Conservation (phyloP, 805 yeast genomes). For the Saccharomyces cerevisiae region DNA sequence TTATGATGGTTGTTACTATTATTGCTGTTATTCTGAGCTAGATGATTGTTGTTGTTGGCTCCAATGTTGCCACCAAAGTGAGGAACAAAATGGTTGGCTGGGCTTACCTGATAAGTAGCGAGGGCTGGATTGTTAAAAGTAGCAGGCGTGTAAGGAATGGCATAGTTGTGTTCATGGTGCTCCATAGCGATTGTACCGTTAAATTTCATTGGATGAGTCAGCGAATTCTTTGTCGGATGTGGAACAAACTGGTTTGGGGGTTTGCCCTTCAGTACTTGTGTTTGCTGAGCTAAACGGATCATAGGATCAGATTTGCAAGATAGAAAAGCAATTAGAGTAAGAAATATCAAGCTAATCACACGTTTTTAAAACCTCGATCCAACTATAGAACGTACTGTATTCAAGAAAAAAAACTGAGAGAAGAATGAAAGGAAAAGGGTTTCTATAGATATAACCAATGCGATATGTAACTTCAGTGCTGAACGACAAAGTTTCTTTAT, state of each 20-base stretch:
- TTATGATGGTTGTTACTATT: constrained; percentile 7
- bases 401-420: not conserved
- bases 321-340: not conserved
- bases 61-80: not conserved
- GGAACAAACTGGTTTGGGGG: constrained; percentile 35
- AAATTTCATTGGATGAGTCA: constrained; percentile 33
- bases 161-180: constrained; percentile 14
- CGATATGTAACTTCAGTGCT: not conserved
- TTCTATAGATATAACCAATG: not conserved
- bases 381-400: not conserved
- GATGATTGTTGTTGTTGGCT: not conserved
- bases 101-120: not conserved
- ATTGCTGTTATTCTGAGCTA: constrained; percentile 1
- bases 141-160: constrained; percentile 16
- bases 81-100: not conserved
- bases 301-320: constrained; percentile 6
- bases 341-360: not conserved
- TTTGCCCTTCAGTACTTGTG: constrained; percentile 32
- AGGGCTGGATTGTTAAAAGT: constrained; percentile 4
- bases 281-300: constrained; percentile 30
- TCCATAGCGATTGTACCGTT: constrained; percentile 31
- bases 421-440: not conserved
- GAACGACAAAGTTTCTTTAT: not conserved
- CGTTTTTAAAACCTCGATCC: not conserved
- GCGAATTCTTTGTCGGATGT: constrained; percentile 31